Conservation (phyloP, 306 rosid genomes). For the Lupinus albus region DNA sequence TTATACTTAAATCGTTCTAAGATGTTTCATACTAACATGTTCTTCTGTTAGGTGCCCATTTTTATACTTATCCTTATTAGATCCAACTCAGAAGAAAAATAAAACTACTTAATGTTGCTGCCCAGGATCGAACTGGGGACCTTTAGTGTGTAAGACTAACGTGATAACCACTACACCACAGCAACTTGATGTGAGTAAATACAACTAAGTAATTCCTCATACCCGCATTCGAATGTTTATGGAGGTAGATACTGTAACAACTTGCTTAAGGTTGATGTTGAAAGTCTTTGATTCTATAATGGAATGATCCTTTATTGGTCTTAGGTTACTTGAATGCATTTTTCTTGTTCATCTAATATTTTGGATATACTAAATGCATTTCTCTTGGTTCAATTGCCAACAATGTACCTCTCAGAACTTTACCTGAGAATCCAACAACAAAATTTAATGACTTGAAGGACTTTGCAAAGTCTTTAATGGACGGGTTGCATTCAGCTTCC, state of each 20-base stretch:
- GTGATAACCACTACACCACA: slow-evolving; percentile 98
- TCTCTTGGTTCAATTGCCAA: no score
- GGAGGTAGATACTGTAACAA: slow-evolving; percentile 26
- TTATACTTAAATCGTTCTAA: no score
- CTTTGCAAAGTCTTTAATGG: slow-evolving; percentile 37
- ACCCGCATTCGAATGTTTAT: not conserved
- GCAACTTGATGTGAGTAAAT: slow-evolving; percentile 46
- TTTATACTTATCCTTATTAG: no score
- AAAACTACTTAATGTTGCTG: slow-evolving; percentile 43
- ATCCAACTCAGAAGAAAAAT: no score
- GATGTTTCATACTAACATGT: no score
- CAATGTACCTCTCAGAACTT: no score
- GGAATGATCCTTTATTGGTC: no score
- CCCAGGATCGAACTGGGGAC: slow-evolving; percentile 97
- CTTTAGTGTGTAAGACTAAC: slow-evolving; percentile 96
- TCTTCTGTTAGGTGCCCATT: no score
- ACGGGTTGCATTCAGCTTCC: slow-evolving; percentile 27
- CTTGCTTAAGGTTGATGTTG: slow-evolving; percentile 26
- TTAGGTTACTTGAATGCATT: slow-evolving; percentile 6
- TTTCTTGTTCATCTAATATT: not conserved
- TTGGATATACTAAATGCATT: no score
- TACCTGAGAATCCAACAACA: not conserved
- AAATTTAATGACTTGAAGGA: slow-evolving; percentile 11
- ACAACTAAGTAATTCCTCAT: no score
- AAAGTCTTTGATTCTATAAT: no score